phyloP scores from a whole-genome alignment of 2,329 filamentous ascomycete genomes.

The Aureobasidium zeae region DNA sequence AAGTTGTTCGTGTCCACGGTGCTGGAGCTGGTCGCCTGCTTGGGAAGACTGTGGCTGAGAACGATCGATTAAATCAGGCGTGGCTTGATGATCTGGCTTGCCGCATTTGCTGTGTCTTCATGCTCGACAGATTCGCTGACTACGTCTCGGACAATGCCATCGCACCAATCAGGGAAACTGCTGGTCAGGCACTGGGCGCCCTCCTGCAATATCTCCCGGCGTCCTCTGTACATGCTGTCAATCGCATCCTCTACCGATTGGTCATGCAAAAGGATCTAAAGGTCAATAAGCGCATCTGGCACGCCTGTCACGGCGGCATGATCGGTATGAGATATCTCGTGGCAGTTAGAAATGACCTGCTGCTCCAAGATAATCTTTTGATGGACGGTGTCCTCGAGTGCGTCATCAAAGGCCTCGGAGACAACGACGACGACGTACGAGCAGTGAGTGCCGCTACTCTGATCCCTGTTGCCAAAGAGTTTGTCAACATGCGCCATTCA shows the following conservation, averaged over 20 bases:
- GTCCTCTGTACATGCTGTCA: slow-evolving; percentile 72
- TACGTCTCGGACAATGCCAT: slow-evolving; percentile 97
- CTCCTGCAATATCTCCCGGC: slow-evolving; percentile 75
- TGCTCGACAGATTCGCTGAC: slow-evolving; percentile 94
- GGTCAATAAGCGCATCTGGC: slow-evolving; percentile 70
- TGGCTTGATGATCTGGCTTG: slow-evolving; percentile 97
- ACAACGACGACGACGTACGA: slow-evolving; percentile 89
- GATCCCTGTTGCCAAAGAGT: slow-evolving; percentile 91
- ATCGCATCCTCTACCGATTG: slow-evolving; percentile 74
- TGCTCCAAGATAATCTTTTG: slow-evolving; percentile 72
- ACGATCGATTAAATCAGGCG: slow-evolving; percentile 66
- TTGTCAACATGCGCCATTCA: slow-evolving; percentile 72
- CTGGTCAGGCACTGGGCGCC: slow-evolving; percentile 86
- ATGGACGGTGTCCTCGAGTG: slow-evolving; percentile 88
- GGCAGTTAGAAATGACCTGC: slow-evolving; percentile 83
- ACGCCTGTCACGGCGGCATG: slow-evolving; percentile 96
- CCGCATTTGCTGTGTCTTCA: slow-evolving; percentile 86
- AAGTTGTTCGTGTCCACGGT: slow-evolving; percentile 87
- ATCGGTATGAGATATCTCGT: slow-evolving; percentile 92
- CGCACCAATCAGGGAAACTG: slow-evolving; percentile 88
- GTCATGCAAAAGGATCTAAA: slow-evolving; percentile 82
- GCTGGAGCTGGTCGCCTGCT: slow-evolving; percentile 70
- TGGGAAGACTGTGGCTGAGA: slow-evolving; percentile 62
- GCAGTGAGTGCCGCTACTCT: slow-evolving; percentile 96
- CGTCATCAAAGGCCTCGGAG: slow-evolving; percentile 88